Evolutionary conservation across 306 rosid genomes (phyloP).

Genomic region (Hippophae rhamnoides): DNA sequence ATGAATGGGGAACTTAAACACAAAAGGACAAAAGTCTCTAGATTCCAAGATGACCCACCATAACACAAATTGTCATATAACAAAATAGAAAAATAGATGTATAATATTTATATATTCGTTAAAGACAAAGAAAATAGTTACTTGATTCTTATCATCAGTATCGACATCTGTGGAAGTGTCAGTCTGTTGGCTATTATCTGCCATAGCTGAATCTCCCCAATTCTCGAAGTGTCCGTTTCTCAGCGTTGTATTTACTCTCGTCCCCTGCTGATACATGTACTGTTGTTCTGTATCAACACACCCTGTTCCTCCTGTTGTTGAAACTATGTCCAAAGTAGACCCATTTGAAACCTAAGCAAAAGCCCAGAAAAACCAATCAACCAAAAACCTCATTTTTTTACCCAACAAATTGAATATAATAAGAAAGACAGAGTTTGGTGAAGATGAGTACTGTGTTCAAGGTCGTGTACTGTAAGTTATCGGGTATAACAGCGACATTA

Average conservation of each 20-base stretch:
- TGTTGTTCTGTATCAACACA: conserved; percentile 41
- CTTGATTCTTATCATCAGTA: conserved; percentile 47
- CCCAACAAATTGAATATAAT: background rate
- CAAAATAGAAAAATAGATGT: too few species aligned
- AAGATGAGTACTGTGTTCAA: conserved; percentile 38
- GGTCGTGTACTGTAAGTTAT: conserved; percentile 44
- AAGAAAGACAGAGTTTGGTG: background rate
- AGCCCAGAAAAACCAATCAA: conserved; percentile 1
- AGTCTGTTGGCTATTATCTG: conserved; percentile 58
- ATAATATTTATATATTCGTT: too few species aligned
- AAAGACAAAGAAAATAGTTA: conserved; percentile 2
- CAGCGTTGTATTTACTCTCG: conserved; percentile 10
- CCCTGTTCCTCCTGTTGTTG: conserved; percentile 28
- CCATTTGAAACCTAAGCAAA: conserved; percentile 25
- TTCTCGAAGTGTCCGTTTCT: conserved; percentile 65
- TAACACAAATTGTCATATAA: too few species aligned
- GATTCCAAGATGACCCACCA: too few species aligned
- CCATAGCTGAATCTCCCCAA: conserved; percentile 69
- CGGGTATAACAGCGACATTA: conserved; percentile 37
- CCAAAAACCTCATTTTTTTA: background rate
- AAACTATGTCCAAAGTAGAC: conserved; percentile 37
- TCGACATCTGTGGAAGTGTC: conserved; percentile 73
- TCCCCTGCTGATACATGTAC: conserved; percentile 32
- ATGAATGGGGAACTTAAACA: too few species aligned
- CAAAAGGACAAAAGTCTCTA: too few species aligned